phyloP scores from a whole-genome alignment of 108 stramenopile species.

The Cyclostephanos tholiformis region DNA sequence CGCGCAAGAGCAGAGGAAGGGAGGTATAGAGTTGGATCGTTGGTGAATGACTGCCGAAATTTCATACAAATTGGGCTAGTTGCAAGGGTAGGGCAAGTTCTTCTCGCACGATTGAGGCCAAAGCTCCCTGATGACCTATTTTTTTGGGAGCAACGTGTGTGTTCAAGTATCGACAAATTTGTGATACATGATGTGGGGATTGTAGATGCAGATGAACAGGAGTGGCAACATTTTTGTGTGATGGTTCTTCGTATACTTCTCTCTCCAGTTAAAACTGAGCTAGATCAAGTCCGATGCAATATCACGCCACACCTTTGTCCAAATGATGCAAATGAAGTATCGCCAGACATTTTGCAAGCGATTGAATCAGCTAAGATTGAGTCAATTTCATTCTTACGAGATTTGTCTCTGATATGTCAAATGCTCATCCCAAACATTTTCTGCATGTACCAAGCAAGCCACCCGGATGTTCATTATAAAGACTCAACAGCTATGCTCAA shows the following conservation, averaged over 20 bases:
- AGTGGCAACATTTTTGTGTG: conserved; percentile 35
- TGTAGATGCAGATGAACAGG: conserved; percentile 23
- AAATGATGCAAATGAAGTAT: conserved; percentile 2
- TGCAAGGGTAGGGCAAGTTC: conserved; percentile 71
- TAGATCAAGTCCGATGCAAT: background rate
- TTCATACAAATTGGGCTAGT: conserved; percentile 76
- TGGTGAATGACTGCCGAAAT: conserved; percentile 65
- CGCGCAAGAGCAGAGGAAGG: conserved; percentile 62
- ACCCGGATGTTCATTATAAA: conserved; percentile 8
- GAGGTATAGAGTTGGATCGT: conserved; percentile 54
- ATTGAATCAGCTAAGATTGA: conserved; percentile 55
- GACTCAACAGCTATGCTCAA: conserved; percentile 8
- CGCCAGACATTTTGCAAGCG: conserved; percentile 46
- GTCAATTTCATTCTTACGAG: conserved; percentile 64
- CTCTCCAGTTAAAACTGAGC: conserved; percentile 7
- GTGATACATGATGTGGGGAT: conserved; percentile 13
- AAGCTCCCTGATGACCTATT: background rate
- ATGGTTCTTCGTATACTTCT: conserved; percentile 19
- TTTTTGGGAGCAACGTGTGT: conserved; percentile 19
- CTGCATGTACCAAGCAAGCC: background rate
- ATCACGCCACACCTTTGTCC: background rate
- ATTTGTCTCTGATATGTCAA: conserved; percentile 64
- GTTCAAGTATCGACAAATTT: conserved; percentile 5
- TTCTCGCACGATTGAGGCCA: conserved; percentile 56
- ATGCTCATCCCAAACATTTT: conserved; percentile 57